Base-by-base conservation (phyloP, 2,329 filamentous ascomycete species). In the Cladosporium oxysporum region DNA sequence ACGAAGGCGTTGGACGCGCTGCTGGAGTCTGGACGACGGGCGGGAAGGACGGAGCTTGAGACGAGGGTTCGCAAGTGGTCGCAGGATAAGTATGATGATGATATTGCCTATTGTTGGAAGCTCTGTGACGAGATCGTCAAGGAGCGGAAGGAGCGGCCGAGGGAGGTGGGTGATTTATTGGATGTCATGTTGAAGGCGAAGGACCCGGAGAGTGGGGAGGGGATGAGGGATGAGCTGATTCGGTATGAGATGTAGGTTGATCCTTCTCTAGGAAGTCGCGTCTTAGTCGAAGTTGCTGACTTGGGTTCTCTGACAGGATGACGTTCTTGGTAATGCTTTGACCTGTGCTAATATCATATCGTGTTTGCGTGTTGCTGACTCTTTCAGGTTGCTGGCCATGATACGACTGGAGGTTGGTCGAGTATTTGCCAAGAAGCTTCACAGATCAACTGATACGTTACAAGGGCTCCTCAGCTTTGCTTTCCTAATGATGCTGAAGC, bases 201-300 rank as follows among this genome's bases (percentile, higher is more conserved):
- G 49, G 89, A 91, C 69, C 84, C 86, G 0, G 82, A 88, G 72
- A 90, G 88, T 0, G 87, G 86, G 31, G 79, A 83, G 66, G 77
- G 77, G 2, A 79, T 91, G 69, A 83, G 78, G 5, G 84, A 90
- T 5, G 83, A 84, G 11, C 85, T 86, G 66, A 83, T 90, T 58
- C 82, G 89, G 58, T 87, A 90, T 75, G 89, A 91, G 74, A 87
- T 91, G 69, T 62, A 31, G 31, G 60, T 62, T 16, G 8, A 18
- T 14, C 2, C 21, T 7, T 29, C 26, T 29, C 7, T 31, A 14
- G 11, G 26, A 21, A 11, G 37, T 16, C 16, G 8, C 3, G 12
- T 16, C 14, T 26, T 29, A 41, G 5, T 29, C 33, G 6, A 11
- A 3, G 12, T 29, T 50, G 49, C 60, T 53, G 49, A 55, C 60